These are phyloP conservation scores for Ceratonia siliqua DNA, from an alignment of 306 rosid genomes.

Conservation along the genomic window DNA sequence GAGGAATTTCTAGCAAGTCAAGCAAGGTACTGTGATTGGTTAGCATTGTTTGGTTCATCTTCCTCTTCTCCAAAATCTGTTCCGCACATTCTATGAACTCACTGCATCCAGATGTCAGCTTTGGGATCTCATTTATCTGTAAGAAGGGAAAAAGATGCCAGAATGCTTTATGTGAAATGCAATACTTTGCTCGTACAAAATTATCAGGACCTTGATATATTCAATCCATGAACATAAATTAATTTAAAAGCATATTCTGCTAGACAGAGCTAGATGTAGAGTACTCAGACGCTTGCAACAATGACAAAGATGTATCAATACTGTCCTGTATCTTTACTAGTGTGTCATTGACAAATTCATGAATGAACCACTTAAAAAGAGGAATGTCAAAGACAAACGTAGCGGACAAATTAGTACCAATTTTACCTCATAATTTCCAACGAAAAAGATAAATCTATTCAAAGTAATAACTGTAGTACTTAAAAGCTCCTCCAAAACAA, in stretches of 20 bases:
- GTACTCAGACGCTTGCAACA: no score
- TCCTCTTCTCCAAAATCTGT: conserved; percentile 88
- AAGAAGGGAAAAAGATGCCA: conserved; percentile 35
- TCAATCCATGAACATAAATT: neutral
- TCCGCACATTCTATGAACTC: conserved; percentile 88
- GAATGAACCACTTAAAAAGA: neutral
- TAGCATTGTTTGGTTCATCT: conserved; percentile 94
- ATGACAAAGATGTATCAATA: neutral
- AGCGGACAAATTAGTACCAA: neutral
- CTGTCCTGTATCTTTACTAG: neutral
- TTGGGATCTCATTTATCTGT: conserved; percentile 83
- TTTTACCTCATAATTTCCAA: neutral
- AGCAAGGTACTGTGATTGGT: conserved; percentile 93
- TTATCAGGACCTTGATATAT: neutral
- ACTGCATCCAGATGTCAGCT: conserved; percentile 86
- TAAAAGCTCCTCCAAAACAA: neutral
- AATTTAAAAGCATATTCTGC: neutral
- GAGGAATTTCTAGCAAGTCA: conserved; percentile 98
- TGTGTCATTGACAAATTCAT: neutral
- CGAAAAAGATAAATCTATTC: neutral
- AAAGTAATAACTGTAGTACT: neutral
- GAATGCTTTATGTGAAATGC: neutral
- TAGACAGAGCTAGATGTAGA: neutral
- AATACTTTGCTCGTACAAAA: neutral
- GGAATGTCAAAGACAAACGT: neutral